These are phyloP conservation scores for Rhododendron henanense DNA, from an alignment of 148 eudicot genomes.

Conservation along the genomic window DNA sequence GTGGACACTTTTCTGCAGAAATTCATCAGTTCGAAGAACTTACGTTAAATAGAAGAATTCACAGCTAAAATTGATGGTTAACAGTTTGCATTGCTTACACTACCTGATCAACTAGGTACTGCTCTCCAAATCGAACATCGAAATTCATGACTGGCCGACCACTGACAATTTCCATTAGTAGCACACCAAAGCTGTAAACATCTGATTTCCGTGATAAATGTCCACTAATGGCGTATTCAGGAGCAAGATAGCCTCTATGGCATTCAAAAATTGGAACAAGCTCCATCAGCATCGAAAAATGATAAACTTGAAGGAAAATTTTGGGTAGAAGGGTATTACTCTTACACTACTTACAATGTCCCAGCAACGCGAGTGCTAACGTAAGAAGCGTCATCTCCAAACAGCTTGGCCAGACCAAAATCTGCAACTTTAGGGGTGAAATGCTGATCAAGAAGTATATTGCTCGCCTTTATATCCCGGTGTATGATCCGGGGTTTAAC, in stretches of 20 bases:
- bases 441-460: slow-evolving; percentile 53
- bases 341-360: slow-evolving; percentile 46
- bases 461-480: slow-evolving; percentile 57
- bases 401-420: slow-evolving; percentile 57
- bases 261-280: not conserved
- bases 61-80: not conserved
- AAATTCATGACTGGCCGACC: slow-evolving; percentile 50
- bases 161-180: slow-evolving; percentile 46
- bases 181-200: slow-evolving; percentile 61
- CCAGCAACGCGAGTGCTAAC: slow-evolving; percentile 74
- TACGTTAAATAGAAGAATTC: not conserved
- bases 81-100: not conserved
- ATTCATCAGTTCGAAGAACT: not conserved
- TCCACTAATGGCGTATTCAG: slow-evolving; percentile 64
- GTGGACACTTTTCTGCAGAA: not conserved
- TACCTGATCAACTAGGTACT: slow-evolving; percentile 65
- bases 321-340: not conserved
- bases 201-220: slow-evolving; percentile 63
- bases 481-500: slow-evolving; percentile 46
- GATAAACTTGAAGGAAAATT: too few species aligned
- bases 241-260: slow-evolving; percentile 57
- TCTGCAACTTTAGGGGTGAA: slow-evolving; percentile 55
- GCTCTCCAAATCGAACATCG: slow-evolving; percentile 41
- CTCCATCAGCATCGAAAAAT: not conserved
- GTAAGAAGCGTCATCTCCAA: slow-evolving; percentile 33